Percentiles rank a stretch among this genome's conserved stretches.
These are phyloP conservation scores for Lecanosticta acicola DNA, from an alignment of 2,329 filamentous ascomycete genomes.

Conservation along the genomic window DNA sequence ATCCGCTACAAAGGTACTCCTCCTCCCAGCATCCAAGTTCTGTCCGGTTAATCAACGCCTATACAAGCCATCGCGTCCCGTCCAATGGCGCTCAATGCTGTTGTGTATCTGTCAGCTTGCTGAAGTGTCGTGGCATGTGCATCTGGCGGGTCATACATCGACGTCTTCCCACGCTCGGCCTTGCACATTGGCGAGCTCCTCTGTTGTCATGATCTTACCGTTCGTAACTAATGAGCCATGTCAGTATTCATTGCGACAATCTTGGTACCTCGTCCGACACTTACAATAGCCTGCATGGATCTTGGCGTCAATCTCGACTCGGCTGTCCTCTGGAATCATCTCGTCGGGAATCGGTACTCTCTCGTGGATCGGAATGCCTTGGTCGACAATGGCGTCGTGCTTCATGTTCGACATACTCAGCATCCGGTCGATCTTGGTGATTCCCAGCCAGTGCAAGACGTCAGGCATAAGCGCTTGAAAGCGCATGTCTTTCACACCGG, in stretches of 20 bases:
- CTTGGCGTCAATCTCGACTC: constrained; percentile 98
- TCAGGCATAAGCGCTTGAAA: constrained; percentile 94
- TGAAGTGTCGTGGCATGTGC: constrained; percentile 2
- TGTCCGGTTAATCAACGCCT: background rate
- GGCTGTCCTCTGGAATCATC: constrained; percentile 86
- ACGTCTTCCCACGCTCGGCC: constrained; percentile 84
- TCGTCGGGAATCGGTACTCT: constrained; percentile 81
- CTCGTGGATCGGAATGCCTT: constrained; percentile 24
- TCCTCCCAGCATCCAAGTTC: background rate
- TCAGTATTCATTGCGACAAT: constrained; percentile 11
- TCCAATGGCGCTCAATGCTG: constrained; percentile 13
- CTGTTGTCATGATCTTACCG: constrained; percentile 80
- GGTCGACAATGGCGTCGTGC: constrained; percentile 76
- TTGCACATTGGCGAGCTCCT: constrained; percentile 78
- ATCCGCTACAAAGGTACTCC: background rate
- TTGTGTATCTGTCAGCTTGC: constrained; percentile 15
- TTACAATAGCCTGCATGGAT: constrained; percentile 74
- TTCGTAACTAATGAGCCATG: constrained; percentile 57
- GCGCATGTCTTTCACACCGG: constrained; percentile 87
- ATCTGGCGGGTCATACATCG: constrained; percentile 33
- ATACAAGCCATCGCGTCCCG: background rate
- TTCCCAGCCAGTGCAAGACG: constrained; percentile 95
- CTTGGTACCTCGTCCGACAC: constrained; percentile 1
- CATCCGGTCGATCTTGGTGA: constrained; percentile 98
- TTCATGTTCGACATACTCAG: constrained; percentile 98